Conservation (phyloP, 139 green algal genomes). For the Trebouxia sp. region DNA sequence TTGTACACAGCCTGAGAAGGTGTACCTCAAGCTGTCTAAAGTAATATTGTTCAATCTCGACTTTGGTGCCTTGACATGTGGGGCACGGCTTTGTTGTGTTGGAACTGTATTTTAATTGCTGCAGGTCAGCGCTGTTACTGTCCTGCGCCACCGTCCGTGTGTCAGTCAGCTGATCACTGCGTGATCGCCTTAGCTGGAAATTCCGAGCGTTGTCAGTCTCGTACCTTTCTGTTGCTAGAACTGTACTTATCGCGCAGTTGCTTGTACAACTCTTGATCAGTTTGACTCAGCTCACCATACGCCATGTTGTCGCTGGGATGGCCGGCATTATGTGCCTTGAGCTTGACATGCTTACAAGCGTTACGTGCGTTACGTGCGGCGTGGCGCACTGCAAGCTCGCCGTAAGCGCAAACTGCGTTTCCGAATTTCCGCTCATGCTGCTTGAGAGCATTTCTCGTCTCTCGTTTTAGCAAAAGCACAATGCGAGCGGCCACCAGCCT, state of each 20-base stretch:
- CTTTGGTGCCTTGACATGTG: neutral
- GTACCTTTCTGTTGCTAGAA: neutral
- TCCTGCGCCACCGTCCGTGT: no score
- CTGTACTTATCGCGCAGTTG: slow-evolving; percentile 2
- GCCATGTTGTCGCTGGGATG: neutral
- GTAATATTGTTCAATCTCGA: neutral
- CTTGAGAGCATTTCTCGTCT: no score
- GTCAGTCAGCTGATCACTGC: neutral
- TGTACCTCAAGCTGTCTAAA: slow-evolving; percentile 1
- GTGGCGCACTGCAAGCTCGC: no score
- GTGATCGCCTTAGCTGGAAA: neutral
- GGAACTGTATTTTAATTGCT: no score
- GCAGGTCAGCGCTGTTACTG: no score
- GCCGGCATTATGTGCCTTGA: no score
- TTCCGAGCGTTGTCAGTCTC: neutral
- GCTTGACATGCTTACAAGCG: no score
- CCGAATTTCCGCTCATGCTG: neutral
- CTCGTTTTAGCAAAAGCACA: neutral
- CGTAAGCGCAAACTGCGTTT: neutral
- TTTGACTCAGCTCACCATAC: neutral
- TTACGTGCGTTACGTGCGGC: no score
- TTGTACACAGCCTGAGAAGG: no score
- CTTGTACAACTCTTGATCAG: neutral
- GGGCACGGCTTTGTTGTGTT: neutral
- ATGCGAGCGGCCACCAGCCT: neutral